phyloP scores from a whole-genome alignment of 2,329 filamentous ascomycete species.

The Emmonsiellopsis sp. region DNA sequence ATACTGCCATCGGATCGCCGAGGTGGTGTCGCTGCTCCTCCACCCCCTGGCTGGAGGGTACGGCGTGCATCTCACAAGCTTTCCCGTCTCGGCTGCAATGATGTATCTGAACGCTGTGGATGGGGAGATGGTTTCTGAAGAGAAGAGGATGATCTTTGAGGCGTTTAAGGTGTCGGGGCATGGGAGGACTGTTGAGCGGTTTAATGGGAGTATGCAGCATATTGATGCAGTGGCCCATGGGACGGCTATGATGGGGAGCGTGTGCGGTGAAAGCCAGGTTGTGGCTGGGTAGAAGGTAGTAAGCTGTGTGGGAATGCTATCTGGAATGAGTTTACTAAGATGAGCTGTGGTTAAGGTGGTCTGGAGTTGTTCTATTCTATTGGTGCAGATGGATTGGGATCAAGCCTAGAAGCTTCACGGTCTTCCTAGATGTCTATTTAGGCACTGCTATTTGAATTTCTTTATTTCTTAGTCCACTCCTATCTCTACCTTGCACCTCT shows the following conservation, averaged over 20 bases:
- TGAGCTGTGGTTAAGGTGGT: too few species aligned
- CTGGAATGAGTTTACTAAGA: too few species aligned
- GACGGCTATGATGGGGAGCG: constrained; percentile 3
- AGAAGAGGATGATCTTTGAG: constrained; percentile 4
- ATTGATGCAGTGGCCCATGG: neutral
- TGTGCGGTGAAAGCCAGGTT: too few species aligned
- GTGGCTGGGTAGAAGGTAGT: too few species aligned
- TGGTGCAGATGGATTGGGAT: too few species aligned
- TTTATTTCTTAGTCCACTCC: too few species aligned
- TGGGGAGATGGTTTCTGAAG: neutral
- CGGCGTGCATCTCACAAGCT: constrained; percentile 4
- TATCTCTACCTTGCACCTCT: too few species aligned
- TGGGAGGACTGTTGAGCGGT: constrained; percentile 3
- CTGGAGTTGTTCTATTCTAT: too few species aligned
- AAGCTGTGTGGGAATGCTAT: too few species aligned
- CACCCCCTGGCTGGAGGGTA: constrained; percentile 5
- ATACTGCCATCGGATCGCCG: constrained; percentile 2
- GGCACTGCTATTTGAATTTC: too few species aligned
- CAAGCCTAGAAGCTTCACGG: too few species aligned
- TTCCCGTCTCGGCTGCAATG: constrained; percentile 3
- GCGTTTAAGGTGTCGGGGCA: neutral
- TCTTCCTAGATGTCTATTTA: too few species aligned
- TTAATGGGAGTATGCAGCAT: constrained; percentile 1
- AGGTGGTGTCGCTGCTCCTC: constrained; percentile 1
- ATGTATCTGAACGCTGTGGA: constrained; percentile 3